Conservation (phyloP, 257 asterid species). For the Scutellaria baicalensis region DNA sequence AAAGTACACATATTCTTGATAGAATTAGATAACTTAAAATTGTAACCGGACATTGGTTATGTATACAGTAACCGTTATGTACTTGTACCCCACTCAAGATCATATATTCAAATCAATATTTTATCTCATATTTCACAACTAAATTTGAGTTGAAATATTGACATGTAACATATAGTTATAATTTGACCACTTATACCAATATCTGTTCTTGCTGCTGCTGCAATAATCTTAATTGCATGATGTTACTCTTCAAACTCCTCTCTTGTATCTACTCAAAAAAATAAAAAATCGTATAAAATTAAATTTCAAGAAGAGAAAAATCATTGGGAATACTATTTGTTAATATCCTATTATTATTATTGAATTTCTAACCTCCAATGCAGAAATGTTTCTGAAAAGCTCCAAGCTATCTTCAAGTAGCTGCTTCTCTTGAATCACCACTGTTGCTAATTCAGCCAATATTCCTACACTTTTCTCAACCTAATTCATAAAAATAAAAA, state of each 20-base stretch:
- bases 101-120: too few species aligned
- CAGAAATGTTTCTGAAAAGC: conserved; percentile 45
- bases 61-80: too few species aligned
- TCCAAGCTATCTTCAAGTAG: conserved; percentile 75
- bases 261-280: conserved; percentile 47
- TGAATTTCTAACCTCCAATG: conserved; percentile 42
- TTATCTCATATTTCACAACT: too few species aligned
- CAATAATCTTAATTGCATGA: conserved; percentile 40
- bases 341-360: too few species aligned
- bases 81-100: too few species aligned
- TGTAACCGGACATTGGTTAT: too few species aligned
- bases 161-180: too few species aligned
- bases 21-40: neutral
- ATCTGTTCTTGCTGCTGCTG: conserved; percentile 18
- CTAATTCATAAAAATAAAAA: conserved; percentile 11
- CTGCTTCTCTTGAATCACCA: conserved; percentile 63
- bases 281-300: neutral
- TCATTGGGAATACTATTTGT: too few species aligned
- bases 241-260: conserved; percentile 54
- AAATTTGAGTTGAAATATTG: neutral
- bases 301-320: neutral
- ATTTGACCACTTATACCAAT: neutral
- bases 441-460: conserved; percentile 47
- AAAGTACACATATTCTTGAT: neutral
- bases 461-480: conserved; percentile 30